Percentiles rank a stretch among this genome's conserved stretches.
These are phyloP conservation scores for Hippophae tibetana DNA, from an alignment of 306 rosid species.

Conservation along the genomic window DNA sequence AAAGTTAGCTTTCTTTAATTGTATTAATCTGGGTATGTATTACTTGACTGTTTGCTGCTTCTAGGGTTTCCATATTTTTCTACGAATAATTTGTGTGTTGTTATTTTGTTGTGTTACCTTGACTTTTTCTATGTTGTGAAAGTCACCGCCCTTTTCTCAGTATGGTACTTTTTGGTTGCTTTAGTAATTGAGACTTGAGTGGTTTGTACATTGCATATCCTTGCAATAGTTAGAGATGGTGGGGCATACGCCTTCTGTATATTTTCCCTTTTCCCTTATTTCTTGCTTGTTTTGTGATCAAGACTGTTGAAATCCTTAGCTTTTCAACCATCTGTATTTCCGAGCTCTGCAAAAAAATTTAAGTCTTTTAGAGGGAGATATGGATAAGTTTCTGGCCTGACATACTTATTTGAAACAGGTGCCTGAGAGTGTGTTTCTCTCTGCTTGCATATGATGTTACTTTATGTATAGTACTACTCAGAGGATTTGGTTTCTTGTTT, in stretches of 20 bases:
- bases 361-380: neutral
- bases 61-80: neutral
- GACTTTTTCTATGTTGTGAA: neutral
- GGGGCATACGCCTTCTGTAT: neutral
- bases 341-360: neutral
- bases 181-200: neutral
- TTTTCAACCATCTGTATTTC: neutral
- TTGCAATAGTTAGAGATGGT: constrained; percentile 10
- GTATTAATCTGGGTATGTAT: neutral
- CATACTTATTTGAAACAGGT: neutral
- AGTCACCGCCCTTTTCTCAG: neutral
- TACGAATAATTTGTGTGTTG: neutral
- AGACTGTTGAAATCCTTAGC: neutral
- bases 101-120: neutral
- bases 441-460: constrained; percentile 2
- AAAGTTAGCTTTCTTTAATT: too few relatives aligned
- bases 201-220: constrained; percentile 10
- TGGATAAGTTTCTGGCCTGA: neutral
- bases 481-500: neutral
- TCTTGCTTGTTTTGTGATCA: constrained; percentile 6
- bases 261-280: neutral
- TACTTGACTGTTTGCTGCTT: neutral
- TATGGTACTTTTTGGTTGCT: neutral
- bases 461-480: neutral
- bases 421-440: neutral